These are phyloP conservation scores for Angomonas ambiguus DNA, from an alignment of 208 protist genomes.

Conservation along the genomic window DNA sequence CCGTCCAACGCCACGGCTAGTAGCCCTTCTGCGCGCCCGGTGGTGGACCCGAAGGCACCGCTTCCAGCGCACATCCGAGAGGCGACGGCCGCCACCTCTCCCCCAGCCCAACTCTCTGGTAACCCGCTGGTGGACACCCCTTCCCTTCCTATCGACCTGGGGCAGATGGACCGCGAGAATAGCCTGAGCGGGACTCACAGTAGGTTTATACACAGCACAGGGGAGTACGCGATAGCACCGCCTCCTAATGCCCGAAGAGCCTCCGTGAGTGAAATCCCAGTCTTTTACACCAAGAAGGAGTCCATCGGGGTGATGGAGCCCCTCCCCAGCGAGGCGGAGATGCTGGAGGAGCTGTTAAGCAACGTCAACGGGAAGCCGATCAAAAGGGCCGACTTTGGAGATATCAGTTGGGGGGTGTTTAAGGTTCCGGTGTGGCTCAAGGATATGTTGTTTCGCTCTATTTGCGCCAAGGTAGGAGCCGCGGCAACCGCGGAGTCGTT, in stretches of 20 bases:
- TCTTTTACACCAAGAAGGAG: constrained; percentile 65
- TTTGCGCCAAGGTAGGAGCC: constrained; percentile 20
- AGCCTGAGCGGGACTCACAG: neutral
- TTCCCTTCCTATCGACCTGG: constrained; percentile 37
- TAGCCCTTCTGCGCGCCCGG: constrained; percentile 33
- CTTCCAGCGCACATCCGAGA: constrained; percentile 34
- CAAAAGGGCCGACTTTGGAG: constrained; percentile 48
- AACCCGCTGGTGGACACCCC: constrained; percentile 22
- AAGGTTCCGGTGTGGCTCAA: constrained; percentile 79
- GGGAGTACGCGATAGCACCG: constrained; percentile 43
- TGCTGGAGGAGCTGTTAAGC: constrained; percentile 45
- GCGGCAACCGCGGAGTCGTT: constrained; percentile 30
- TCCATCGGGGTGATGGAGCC: constrained; percentile 36
- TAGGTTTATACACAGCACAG: constrained; percentile 8
- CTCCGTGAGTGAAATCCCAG: constrained; percentile 59
- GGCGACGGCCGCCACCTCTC: constrained; percentile 19
- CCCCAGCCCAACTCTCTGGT: constrained; percentile 28
- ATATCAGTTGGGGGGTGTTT: constrained; percentile 68
- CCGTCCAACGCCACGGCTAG: constrained; percentile 21
- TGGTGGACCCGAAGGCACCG: constrained; percentile 67
- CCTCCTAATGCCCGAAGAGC: constrained; percentile 55
- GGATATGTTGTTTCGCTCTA: constrained; percentile 69
- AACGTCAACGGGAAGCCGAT: constrained; percentile 21
- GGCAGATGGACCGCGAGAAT: constrained; percentile 8
- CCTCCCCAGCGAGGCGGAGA: constrained; percentile 31